Evolutionary conservation across 1,139 yeast species (phyloP).

Genomic region (Suhomyces wounanorum): DNA sequence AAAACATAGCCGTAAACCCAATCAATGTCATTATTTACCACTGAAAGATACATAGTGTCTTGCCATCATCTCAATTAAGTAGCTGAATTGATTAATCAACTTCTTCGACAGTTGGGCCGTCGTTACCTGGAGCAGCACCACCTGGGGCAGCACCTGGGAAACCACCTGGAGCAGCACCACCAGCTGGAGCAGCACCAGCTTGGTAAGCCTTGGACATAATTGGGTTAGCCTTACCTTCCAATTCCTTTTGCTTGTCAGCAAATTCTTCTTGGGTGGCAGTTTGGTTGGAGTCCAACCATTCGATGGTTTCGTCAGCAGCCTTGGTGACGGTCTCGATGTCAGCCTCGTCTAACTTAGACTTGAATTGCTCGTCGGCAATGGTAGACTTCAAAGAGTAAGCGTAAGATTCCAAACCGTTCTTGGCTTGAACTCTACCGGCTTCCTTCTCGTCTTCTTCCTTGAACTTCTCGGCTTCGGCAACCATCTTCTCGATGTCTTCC

Average conservation of each 20-base stretch:
- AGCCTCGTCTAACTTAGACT: slow-evolving; percentile 78
- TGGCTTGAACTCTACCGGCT: slow-evolving; percentile 52
- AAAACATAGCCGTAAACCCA: slow-evolving; percentile 10
- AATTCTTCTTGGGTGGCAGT: slow-evolving; percentile 87
- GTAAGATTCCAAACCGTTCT: slow-evolving; percentile 91
- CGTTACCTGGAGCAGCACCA: slow-evolving; percentile 65
- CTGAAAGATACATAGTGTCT: neutral
- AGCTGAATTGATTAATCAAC: slow-evolving; percentile 60
- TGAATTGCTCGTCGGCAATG: slow-evolving; percentile 74
- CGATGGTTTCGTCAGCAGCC: slow-evolving; percentile 83
- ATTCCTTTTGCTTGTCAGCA: slow-evolving; percentile 89
- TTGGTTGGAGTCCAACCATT: slow-evolving; percentile 87
- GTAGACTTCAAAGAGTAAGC: slow-evolving; percentile 89
- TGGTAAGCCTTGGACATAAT: slow-evolving; percentile 91
- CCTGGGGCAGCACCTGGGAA: slow-evolving; percentile 67
- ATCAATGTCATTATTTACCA: slow-evolving; percentile 9
- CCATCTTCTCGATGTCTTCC: slow-evolving; percentile 56
- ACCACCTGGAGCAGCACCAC: slow-evolving; percentile 64
- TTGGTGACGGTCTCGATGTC: slow-evolving; percentile 78
- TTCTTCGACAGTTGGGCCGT: slow-evolving; percentile 93
- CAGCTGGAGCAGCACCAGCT: slow-evolving; percentile 59
- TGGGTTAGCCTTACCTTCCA: slow-evolving; percentile 92
- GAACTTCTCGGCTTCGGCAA: slow-evolving; percentile 51
- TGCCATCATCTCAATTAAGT: neutral
- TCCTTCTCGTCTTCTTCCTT: slow-evolving; percentile 53